Percentiles rank a stretch among this genome's conserved stretches.
These are phyloP conservation scores for Crithidia expoeki DNA, from an alignment of 208 protist species.

Conservation along the genomic window DNA sequence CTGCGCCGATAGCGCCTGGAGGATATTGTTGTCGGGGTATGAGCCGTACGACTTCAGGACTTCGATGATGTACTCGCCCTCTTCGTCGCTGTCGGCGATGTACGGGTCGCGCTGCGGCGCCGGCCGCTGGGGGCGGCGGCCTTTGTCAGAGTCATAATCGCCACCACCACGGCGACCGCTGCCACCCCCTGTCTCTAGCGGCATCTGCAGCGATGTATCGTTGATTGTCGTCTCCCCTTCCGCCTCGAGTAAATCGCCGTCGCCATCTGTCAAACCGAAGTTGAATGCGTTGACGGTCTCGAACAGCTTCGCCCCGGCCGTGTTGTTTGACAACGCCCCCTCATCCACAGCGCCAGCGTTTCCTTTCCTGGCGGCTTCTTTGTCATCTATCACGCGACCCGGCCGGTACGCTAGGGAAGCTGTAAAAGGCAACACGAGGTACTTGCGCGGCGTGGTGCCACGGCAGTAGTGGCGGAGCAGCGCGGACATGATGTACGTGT, in stretches of 20 bases:
- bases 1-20: slow-evolving; percentile 42
- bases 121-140: slow-evolving; percentile 15
- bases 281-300: slow-evolving; percentile 40
- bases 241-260: slow-evolving; percentile 44
- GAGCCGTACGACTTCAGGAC: slow-evolving; percentile 59
- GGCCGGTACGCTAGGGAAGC: slow-evolving; percentile 54
- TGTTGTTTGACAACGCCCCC: background rate
- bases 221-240: slow-evolving; percentile 21
- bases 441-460: slow-evolving; percentile 50
- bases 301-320: slow-evolving; percentile 13
- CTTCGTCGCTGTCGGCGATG: slow-evolving; percentile 51
- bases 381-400: slow-evolving; percentile 23
- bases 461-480: slow-evolving; percentile 74
- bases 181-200: background rate
- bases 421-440: slow-evolving; percentile 56
- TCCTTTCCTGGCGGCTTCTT: background rate
- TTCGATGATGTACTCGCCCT: slow-evolving; percentile 65
- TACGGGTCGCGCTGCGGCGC: slow-evolving; percentile 20
- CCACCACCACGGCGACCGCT: slow-evolving; percentile 14
- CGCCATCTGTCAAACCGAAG: slow-evolving; percentile 31
- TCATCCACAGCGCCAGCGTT: background rate
- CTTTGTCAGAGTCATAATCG: slow-evolving; percentile 26
- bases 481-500: slow-evolving; percentile 63
- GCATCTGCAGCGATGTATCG: slow-evolving; percentile 18
- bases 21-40: slow-evolving; percentile 56